phyloP scores from a whole-genome alignment of 1,284 basidiomycete species.

The Ustilago nuda region DNA sequence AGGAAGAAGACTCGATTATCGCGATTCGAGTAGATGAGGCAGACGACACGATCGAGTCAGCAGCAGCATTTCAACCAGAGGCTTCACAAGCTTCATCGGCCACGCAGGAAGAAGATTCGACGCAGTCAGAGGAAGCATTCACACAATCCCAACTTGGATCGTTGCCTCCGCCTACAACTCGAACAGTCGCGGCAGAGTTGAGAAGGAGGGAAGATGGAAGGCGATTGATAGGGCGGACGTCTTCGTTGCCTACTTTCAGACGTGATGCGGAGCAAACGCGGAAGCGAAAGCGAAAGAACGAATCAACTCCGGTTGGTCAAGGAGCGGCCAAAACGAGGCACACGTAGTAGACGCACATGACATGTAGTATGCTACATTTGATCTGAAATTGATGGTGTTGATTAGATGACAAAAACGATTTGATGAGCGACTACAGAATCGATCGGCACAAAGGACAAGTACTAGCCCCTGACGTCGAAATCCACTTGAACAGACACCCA shows the following conservation, averaged over 20 bases:
- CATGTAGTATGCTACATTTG: neutral
- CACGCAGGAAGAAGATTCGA: slow-evolving; percentile 47
- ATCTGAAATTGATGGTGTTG: neutral
- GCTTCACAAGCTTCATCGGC: slow-evolving; percentile 30
- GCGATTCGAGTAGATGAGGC: slow-evolving; percentile 8
- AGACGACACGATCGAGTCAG: slow-evolving; percentile 28
- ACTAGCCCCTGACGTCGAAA: slow-evolving; percentile 83
- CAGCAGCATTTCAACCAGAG: neutral
- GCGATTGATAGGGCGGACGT: slow-evolving; percentile 8
- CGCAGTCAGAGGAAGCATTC: slow-evolving; percentile 29
- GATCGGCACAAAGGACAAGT: slow-evolving; percentile 89
- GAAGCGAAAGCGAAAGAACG: neutral
- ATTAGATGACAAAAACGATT: neutral
- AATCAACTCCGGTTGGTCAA: neutral
- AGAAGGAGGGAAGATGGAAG: slow-evolving; percentile 1
- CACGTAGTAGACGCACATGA: slow-evolving; percentile 2
- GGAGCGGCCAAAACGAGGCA: neutral
- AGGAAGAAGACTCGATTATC: slow-evolving; percentile 23
- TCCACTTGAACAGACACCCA: slow-evolving; percentile 77
- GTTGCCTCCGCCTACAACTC: neutral
- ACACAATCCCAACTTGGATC: slow-evolving; percentile 3
- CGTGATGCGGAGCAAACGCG: neutral
- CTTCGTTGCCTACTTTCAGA: slow-evolving; percentile 15
- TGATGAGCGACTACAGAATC: slow-evolving; percentile 69
- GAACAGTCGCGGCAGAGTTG: neutral